These are phyloP conservation scores for Calonectria leucothoes DNA, from an alignment of 2,329 filamentous ascomycete species.

Conservation along the genomic window DNA sequence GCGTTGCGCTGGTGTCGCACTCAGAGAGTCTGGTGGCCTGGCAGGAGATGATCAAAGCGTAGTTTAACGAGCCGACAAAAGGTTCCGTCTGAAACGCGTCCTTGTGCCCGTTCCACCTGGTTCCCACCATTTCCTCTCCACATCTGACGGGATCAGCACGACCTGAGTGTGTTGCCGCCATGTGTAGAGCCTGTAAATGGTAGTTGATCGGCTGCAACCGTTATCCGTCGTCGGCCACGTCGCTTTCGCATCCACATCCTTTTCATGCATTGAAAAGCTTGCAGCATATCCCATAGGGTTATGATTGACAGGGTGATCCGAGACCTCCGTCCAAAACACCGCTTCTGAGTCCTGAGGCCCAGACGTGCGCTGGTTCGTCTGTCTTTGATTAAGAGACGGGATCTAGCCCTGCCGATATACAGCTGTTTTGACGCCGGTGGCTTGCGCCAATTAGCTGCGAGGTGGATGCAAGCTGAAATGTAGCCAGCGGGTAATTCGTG, in stretches of 20 bases:
- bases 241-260: neutral
- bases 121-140: neutral
- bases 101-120: constrained; percentile 11
- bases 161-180: constrained; percentile 3
- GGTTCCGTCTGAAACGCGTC: constrained; percentile 16
- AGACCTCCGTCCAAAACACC: neutral
- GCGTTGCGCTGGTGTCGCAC: neutral
- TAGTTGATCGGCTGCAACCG: constrained; percentile 1
- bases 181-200: neutral
- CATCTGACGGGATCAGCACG: neutral
- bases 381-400: neutral
- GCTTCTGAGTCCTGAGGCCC: too few species aligned
- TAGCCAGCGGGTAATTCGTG: neutral
- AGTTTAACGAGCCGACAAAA: neutral
- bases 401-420: neutral
- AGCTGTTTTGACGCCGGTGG: neutral
- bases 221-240: neutral
- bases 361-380: neutral
- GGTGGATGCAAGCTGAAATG: constrained; percentile 2
- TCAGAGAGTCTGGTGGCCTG: constrained; percentile 21
- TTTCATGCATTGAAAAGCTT: neutral
- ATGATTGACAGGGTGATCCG: neutral
- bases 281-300: neutral
- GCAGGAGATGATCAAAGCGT: neutral
- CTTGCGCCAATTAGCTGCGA: constrained; percentile 1